Base-by-base conservation (phyloP, 208 protist genomes). In the Acanthamoeba castellanii region DNA sequence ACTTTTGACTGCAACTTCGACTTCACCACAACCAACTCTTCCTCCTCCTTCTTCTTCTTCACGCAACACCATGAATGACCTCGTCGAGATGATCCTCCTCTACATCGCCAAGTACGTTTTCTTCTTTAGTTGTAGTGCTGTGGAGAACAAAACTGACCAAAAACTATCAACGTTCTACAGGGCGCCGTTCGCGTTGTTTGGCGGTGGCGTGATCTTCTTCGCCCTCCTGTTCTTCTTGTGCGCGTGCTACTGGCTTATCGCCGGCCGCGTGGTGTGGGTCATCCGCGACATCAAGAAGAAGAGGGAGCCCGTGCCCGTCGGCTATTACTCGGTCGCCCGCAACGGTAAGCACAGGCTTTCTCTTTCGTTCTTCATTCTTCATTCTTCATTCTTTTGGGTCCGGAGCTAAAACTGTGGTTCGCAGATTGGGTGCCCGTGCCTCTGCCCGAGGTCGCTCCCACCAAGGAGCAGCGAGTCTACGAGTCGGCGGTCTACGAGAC, bases 401-500 rank as follows among this genome's bases (percentile, higher is more conserved):
- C 13, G 27, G 52, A 32, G 32, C 22, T 42, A 87, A 87, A 27
- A 11, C 20, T 18, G 37, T 87, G 20, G 18, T 30, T 50, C n/a
- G n/a, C 37, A 87, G 78, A 87, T 20, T 87, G 78, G 78, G 78
- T 87, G 2, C 47, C 78, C 45, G 78, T 87, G 22, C 78, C 78
- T 61, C 78, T 37, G 7, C 78, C 42, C 9, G 47, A 87, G 42
- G 13, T 27, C 20, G 11, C 1, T 16, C 37, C 74, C 74, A 87
- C 42, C 27, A 30, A 87, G 78, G 78, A 61, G 20, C 20, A 55
- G n/a, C 78, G 78, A 22, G 78, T 87, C 27, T 87, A 87, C 78
- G 47, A 87, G 78, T 87, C 78, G 27, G 78, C 78, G 14, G 78
- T 87, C 78, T 87, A 87, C 50, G 78, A 87, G 47, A 64, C 78